These are phyloP conservation scores for Stemphylium vesicarium DNA, from an alignment of 2,329 filamentous ascomycete species.

Conservation along the genomic window DNA sequence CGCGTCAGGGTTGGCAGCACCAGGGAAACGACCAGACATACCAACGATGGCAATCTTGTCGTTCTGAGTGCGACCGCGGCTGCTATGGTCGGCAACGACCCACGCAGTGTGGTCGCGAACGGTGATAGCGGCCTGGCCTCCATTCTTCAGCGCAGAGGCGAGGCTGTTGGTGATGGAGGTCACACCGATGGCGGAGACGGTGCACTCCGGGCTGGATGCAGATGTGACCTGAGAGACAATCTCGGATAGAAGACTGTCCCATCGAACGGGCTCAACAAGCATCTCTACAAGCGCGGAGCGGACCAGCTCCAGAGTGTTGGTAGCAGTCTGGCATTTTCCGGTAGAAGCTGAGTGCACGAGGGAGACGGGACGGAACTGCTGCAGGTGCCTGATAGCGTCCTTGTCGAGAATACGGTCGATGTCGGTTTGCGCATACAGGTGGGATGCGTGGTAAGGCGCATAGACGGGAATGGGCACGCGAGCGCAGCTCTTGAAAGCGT, in stretches of 20 bases:
- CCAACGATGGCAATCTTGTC: conserved; percentile 86
- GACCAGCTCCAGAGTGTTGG: conserved; percentile 55
- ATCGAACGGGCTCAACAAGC: conserved; percentile 55
- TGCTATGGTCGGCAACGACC: conserved; percentile 38
- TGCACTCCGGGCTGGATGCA: conserved; percentile 49
- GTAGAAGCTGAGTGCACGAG: conserved; percentile 56
- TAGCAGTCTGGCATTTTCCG: conserved; percentile 55
- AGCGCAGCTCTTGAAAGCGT: conserved; percentile 58
- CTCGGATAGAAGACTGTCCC: conserved; percentile 58
- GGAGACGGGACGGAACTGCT: conserved; percentile 51
- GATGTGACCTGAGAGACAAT: conserved; percentile 55
- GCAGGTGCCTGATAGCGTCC: conserved; percentile 49
- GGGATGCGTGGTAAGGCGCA: conserved; percentile 65
- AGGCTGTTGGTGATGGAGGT: conserved; percentile 63
- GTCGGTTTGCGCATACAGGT: conserved; percentile 60
- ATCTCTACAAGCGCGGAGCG: conserved; percentile 54
- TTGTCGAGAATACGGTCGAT: conserved; percentile 58
- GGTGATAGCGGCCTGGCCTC: conserved; percentile 53
- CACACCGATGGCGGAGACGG: conserved; percentile 58
- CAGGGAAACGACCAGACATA: conserved; percentile 78
- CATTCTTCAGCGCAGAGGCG: conserved; percentile 60
- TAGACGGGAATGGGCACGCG: conserved; percentile 62
- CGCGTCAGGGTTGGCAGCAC: conserved; percentile 71
- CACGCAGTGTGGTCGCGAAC: conserved; percentile 56
- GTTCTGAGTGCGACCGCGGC: conserved; percentile 57